A percentile compares a stretch with the other conserved stretches of the same genome.
Conservation (phyloP, 371 early-diverging fungal genomes). For the Mucor indicus region DNA sequence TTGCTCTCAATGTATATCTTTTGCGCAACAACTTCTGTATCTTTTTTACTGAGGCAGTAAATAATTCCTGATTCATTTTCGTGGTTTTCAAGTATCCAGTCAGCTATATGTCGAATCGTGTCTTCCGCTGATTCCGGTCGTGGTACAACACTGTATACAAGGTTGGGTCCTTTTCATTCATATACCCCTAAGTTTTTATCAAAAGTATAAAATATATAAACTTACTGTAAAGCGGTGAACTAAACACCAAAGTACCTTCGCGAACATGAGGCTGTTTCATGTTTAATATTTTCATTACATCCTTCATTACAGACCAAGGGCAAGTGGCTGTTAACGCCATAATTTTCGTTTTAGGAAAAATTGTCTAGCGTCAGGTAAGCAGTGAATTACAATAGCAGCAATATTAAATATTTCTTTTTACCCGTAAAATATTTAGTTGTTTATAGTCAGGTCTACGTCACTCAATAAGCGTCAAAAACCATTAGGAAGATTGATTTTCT, state of each 20-base stretch:
- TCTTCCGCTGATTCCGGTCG: constrained; percentile 50
- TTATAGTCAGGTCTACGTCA: constrained; percentile 48
- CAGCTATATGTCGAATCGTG: constrained; percentile 60
- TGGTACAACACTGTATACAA: constrained; percentile 67
- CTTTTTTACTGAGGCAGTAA: constrained; percentile 80
- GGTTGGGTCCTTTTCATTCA: constrained; percentile 64
- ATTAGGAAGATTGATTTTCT: too few relatives aligned
- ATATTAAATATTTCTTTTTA: constrained; percentile 7
- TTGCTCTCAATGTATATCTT: constrained; percentile 51
- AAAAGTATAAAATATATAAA: not conserved
- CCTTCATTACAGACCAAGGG: constrained; percentile 65
- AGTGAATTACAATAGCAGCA: too few relatives aligned
- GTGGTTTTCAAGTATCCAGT: constrained; percentile 64
- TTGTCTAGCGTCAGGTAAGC: constrained; percentile 18
- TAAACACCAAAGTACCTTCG: constrained; percentile 51
- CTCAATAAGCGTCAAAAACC: too few relatives aligned
- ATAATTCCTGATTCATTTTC: constrained; percentile 73
- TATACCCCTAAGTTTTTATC: too few relatives aligned
- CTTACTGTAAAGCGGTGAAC: constrained; percentile 53
- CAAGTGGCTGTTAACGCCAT: constrained; percentile 92
- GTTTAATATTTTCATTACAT: constrained; percentile 61
- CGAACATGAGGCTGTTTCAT: constrained; percentile 36
- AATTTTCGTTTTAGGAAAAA: constrained; percentile 72
- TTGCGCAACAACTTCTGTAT: constrained; percentile 67
- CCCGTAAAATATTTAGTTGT: constrained; percentile 35